Conservation (phyloP, 345 rosid species). For the Citrus cavaleriei region DNA sequence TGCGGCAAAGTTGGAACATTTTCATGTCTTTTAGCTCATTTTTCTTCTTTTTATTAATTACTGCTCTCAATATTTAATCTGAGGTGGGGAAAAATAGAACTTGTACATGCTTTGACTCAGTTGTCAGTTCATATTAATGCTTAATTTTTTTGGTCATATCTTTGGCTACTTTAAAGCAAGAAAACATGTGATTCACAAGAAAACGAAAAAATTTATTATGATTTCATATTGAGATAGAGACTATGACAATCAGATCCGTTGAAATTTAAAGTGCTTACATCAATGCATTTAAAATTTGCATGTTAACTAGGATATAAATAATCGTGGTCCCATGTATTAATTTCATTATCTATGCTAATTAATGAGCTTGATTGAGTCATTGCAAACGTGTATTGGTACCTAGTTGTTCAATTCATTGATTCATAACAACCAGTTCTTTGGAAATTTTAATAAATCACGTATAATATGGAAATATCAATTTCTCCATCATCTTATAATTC, state of each 20-base stretch:
- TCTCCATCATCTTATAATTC: background rate
- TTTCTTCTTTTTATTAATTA: background rate
- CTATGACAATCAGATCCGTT: background rate
- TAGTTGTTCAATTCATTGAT: background rate
- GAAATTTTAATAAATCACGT: background rate
- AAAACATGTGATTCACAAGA: background rate
- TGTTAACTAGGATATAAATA: too few relatives aligned
- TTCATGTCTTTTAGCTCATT: background rate
- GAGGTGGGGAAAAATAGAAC: too few relatives aligned
- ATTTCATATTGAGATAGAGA: background rate
- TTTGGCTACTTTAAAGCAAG: background rate
- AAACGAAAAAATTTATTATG: background rate
- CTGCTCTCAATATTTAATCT: too few relatives aligned
- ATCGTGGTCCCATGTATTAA: background rate
- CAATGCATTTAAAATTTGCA: background rate
- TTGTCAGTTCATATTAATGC: background rate
- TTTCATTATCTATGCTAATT: background rate
- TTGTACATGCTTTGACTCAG: background rate
- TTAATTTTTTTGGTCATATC: background rate
- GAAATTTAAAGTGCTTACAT: background rate
- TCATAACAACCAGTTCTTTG: background rate
- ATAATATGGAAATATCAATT: background rate
- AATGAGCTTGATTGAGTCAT: conserved; percentile 1
- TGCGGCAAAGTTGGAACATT: background rate
- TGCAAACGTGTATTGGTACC: background rate